Evolutionary conservation across 2,329 filamentous ascomycete genomes (phyloP), one percentile per base, ranked within the genome.

Genomic region (Achaetomium macrosporum): DNA sequence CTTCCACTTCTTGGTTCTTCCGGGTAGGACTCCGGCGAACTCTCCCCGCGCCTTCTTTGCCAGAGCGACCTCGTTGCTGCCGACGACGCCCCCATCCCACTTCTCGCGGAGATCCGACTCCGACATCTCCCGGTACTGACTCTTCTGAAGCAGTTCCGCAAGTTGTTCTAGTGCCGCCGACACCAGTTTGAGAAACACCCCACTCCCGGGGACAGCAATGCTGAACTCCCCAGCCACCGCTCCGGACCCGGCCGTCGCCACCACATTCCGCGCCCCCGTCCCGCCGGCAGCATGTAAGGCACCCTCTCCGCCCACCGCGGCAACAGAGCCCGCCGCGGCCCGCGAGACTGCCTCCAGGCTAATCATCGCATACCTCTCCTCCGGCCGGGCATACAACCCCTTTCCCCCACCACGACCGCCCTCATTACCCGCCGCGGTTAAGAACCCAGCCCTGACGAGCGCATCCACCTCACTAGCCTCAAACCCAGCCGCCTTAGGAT

Each of bases 1-100:
- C 64, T 77, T 84, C 87, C 87, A 90, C 64, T 82, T 85, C 64
- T 76, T 79, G 15, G 83, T 86, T 62, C 79, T 72, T 0, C 82
- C 82, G 0, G 81, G 78, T 39, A 82, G 61, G 2, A 84, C 72
- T 7, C 81, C 82, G 6, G 66, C 67, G 60, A 77, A 81, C 61
- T 83, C 79, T 1, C 80, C 77, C 50, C 82, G 69, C 16, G 71
- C 69, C 53, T 72, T 73, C 68, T 78, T 82, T 30, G 56, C 56
- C 58, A 43, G 12, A 33, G 46, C 53, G 17, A 50, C 51, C 20
- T 53, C 49, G 36, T 76, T 75, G 17, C 74, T 72, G 12, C 64
- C 68, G 2, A 71, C 69, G n/a, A 80, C 69, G 4, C 83, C 84
- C 12, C 85, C 86, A 57, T 90, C 82, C 81, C 87, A 90, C 47